Conservation (phyloP, 139 green algal species). For the Chara braunii region DNA sequence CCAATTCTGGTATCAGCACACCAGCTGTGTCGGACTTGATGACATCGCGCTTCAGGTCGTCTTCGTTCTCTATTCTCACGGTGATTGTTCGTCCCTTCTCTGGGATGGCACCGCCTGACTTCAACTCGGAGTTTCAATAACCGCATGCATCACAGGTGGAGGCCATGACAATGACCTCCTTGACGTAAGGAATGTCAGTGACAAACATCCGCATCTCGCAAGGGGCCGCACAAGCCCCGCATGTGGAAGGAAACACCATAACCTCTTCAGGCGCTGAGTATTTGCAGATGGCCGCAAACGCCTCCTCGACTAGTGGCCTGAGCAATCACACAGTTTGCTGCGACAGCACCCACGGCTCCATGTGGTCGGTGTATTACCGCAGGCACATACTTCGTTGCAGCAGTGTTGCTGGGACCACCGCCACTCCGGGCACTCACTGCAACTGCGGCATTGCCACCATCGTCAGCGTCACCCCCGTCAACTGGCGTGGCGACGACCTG, state of each 20-base stretch:
- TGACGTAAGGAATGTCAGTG: slow-evolving; percentile 55
- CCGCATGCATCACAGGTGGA: slow-evolving; percentile 51
- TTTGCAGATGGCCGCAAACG: slow-evolving; percentile 16
- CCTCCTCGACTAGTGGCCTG: neutral
- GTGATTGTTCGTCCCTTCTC: slow-evolving; percentile 16
- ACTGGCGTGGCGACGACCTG: too few relatives aligned
- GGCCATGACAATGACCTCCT: slow-evolving; percentile 60
- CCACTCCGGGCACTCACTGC: too few relatives aligned
- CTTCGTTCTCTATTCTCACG: slow-evolving; percentile 30
- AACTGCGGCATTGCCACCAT: too few relatives aligned
- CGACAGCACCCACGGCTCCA: slow-evolving; percentile 2
- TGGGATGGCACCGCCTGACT: slow-evolving; percentile 14
- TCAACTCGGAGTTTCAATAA: slow-evolving; percentile 54
- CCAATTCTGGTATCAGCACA: slow-evolving; percentile 52
- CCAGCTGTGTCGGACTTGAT: slow-evolving; percentile 57
- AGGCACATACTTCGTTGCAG: neutral
- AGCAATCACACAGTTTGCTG: slow-evolving; percentile 6
- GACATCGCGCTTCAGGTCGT: slow-evolving; percentile 56
- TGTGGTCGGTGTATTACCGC: slow-evolving; percentile 1
- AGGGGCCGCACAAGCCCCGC: slow-evolving; percentile 42
- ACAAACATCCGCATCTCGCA: slow-evolving; percentile 47
- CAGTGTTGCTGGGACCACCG: too few relatives aligned
- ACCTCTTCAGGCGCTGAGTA: slow-evolving; percentile 45
- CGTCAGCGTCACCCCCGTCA: too few relatives aligned
- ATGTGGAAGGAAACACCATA: slow-evolving; percentile 52